Percentiles rank a stretch among this genome's conserved stretches.
Conservation (phyloP, 805 yeast species). For the Pichia gijzeniarum region DNA sequence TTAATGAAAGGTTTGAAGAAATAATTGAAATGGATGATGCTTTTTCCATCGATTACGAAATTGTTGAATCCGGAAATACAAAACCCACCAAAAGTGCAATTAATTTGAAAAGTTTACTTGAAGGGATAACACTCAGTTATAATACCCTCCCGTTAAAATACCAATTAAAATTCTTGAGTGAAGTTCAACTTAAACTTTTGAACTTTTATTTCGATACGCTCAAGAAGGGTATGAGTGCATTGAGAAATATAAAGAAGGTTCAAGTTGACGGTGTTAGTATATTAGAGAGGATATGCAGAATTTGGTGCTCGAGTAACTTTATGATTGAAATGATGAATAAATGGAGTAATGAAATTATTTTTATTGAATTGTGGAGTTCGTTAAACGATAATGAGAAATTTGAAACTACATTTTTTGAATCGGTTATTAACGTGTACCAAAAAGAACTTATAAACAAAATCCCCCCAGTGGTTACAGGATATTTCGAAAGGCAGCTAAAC, state of each 20-base stretch:
- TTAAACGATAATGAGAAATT: slow-evolving; percentile 17
- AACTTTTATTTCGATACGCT: slow-evolving; percentile 45
- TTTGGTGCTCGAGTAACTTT: slow-evolving; percentile 33
- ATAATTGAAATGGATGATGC: slow-evolving; percentile 43
- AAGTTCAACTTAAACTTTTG: slow-evolving; percentile 51
- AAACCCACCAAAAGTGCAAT: slow-evolving; percentile 62
- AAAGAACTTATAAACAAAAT: slow-evolving; percentile 27
- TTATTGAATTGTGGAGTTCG: slow-evolving; percentile 37
- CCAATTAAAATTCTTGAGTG: slow-evolving; percentile 49
- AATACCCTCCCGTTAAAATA: slow-evolving; percentile 44
- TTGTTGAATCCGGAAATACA: slow-evolving; percentile 34
- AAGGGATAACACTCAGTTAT: slow-evolving; percentile 50
- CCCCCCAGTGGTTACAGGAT: slow-evolving; percentile 23
- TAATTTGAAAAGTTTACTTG: slow-evolving; percentile 49
- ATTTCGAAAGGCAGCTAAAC: slow-evolving; percentile 34
- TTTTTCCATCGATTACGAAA: slow-evolving; percentile 54
- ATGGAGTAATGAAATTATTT: slow-evolving; percentile 39
- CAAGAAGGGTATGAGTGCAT: slow-evolving; percentile 35
- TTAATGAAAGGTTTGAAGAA: slow-evolving; percentile 45
- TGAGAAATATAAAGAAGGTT: slow-evolving; percentile 31
- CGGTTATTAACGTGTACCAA: slow-evolving; percentile 34
- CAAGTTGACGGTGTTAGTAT: slow-evolving; percentile 19
- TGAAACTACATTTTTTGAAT: slow-evolving; percentile 37
- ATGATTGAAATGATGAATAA: slow-evolving; percentile 33
- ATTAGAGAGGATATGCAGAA: slow-evolving; percentile 36